phyloP scores from a whole-genome alignment of 1,139 yeast genomes.

The Lodderomyces pseudojiufengensis region DNA sequence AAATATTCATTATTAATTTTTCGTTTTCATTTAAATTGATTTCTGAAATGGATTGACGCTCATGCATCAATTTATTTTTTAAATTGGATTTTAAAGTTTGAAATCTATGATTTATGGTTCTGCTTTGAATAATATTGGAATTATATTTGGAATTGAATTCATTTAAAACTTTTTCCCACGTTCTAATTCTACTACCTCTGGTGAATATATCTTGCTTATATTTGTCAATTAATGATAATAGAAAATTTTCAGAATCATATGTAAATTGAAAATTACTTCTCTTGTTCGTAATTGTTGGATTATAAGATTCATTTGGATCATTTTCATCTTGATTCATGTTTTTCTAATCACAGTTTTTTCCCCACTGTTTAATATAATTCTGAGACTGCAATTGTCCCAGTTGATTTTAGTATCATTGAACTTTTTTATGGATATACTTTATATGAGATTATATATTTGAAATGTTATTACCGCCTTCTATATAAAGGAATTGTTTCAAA shows the following conservation, averaged over 20 bases:
- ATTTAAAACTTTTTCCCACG: constrained; percentile 25
- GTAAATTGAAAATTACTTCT: constrained; percentile 24
- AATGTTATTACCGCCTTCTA: too few relatives aligned
- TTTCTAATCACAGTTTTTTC: too few relatives aligned
- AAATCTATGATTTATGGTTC: constrained; percentile 30
- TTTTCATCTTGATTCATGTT: background rate
- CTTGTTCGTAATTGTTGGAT: constrained; percentile 7
- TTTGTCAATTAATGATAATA: constrained; percentile 21
- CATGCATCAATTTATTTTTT: constrained; percentile 19
- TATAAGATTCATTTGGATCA: background rate
- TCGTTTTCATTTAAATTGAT: constrained; percentile 27
- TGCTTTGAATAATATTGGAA: constrained; percentile 23
- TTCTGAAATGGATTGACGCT: constrained; percentile 12
- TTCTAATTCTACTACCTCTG: constrained; percentile 28
- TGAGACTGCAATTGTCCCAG: background rate
- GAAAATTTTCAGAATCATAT: constrained; percentile 24
- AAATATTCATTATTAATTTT: constrained; percentile 17
- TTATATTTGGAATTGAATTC: constrained; percentile 22
- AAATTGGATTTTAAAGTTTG: constrained; percentile 23
- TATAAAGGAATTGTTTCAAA: too few relatives aligned
- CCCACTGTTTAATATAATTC: background rate
- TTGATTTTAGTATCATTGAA: background rate
- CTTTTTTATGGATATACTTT: too few relatives aligned
- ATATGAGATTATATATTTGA: too few relatives aligned
- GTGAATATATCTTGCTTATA: constrained; percentile 24